Percentiles rank a stretch among this genome's conserved stretches.
These are phyloP conservation scores for Neostapfia colusana DNA, from an alignment of 176 grass and related monocot species.

Conservation along the genomic window DNA sequence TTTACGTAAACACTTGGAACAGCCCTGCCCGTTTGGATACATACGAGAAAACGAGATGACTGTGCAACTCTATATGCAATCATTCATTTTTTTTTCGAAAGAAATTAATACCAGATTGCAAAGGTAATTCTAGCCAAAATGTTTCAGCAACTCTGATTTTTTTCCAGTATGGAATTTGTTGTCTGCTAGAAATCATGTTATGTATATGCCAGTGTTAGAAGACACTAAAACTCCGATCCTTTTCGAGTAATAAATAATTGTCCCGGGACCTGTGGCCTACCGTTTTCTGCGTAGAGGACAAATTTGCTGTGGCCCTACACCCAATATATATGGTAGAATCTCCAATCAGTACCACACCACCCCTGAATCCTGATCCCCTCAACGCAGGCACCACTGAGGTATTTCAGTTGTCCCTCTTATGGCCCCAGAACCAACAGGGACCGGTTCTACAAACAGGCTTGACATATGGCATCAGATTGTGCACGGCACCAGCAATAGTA, in stretches of 20 bases:
- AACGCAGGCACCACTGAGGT: conserved; percentile 24
- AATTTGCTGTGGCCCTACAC: conserved; percentile 36
- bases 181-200: conserved; percentile 28
- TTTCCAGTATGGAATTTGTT: conserved; percentile 16
- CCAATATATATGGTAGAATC: conserved; percentile 41
- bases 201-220: conserved; percentile 1
- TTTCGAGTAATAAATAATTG: conserved; percentile 42
- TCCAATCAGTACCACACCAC: conserved; percentile 2
- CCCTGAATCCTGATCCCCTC: conserved; percentile 28
- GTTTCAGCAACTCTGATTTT: neutral
- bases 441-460: conserved; percentile 7
- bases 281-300: conserved; percentile 23
- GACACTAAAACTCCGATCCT: conserved; percentile 33
- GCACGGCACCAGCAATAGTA: conserved; percentile 12
- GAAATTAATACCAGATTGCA: neutral
- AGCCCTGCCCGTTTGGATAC: neutral
- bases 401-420: conserved; percentile 35
- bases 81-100: neutral
- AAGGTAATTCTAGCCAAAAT: neutral
- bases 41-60: neutral
- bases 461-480: conserved; percentile 2
- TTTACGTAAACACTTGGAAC: conserved; percentile 14
- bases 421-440: conserved; percentile 18
- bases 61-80: conserved; percentile 13
- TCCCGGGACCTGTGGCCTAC: conserved; percentile 35